Base-by-base conservation (phyloP, 768 basidiomycete species). In the Suillus lakei region DNA sequence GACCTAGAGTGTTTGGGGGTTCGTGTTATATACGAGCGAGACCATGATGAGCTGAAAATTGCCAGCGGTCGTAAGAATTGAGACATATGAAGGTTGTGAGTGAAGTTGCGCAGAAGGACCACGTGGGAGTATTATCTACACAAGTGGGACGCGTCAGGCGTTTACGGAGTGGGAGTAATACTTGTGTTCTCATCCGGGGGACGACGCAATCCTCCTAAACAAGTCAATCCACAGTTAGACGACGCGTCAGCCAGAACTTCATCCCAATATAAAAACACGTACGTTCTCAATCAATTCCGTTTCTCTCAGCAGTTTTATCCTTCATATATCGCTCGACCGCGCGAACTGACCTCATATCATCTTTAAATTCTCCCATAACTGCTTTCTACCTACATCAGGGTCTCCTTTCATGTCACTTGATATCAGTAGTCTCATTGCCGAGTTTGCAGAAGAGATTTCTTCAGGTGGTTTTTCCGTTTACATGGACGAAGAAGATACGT, bases 401-500 rank as follows among this genome's bases (percentile, higher is more conserved):
- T 41, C 58, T 28, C 18, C 38, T 39, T 39, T 41, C 32, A 59
- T 59, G 58, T 21, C 67, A 63, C 63, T 71, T 56, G 73, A 73
- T 71, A 63, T 66, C 23, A 67, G 70, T 38, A 73, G 71, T 64
- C 69, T 75, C 53, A 51, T 77, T 62, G 50, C 74, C 23, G 73
- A 76, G 60, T 38, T 75, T 63, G 62, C 56, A 67, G 66, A 66
- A n/a, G 56, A 63, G 51, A 13, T 59, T 44, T 64, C 62, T 46
- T 69, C 69, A 56, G 71, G 71, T 64, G 71, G 48, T 62, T 51
- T 76, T 43, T 68, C 74, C 10, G 64, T 70, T 23, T 65, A 68
- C 61, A 86, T 90, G 88, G 88, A 90, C 48, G 86, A 88, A 60
- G 88, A 88, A 69, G 85, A 85, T 61, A 76, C 84, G 38, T 82